Conservation (phyloP, 352 stramenopile genomes). For the Phytophthora macrochlamydospora region DNA sequence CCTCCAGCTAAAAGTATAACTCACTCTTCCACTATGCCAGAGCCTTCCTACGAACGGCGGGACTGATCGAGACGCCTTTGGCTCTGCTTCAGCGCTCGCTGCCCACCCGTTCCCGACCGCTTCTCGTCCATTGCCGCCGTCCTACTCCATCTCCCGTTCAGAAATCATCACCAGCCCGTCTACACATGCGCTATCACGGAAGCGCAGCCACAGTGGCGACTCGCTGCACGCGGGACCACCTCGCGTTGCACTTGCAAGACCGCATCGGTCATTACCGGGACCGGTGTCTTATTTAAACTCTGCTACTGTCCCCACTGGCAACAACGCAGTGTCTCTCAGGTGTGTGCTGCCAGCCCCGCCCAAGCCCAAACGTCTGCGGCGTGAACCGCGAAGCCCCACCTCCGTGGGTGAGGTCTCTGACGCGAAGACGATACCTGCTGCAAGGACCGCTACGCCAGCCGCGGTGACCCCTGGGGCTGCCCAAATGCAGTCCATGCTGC, state of each 20-base stretch:
- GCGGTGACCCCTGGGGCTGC: conserved; percentile 31
- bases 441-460: conserved; percentile 9
- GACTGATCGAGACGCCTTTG: conserved; percentile 37
- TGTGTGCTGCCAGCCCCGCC: conserved; percentile 16
- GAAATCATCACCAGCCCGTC: conserved; percentile 12
- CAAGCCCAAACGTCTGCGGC: conserved; percentile 36
- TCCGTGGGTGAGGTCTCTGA: conserved; percentile 51
- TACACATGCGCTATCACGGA: conserved; percentile 14
- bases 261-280: neutral
- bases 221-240: conserved; percentile 7
- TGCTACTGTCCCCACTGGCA: neutral
- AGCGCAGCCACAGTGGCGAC: conserved; percentile 23
- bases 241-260: conserved; percentile 14
- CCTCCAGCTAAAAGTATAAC: neutral
- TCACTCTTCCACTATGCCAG: conserved; percentile 16
- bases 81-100: conserved; percentile 13
- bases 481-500: conserved; percentile 65
- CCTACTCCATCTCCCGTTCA: conserved; percentile 28
- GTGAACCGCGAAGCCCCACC: conserved; percentile 46
- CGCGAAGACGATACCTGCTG: conserved; percentile 24
- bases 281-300: neutral
- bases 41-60: conserved; percentile 41
- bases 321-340: conserved; percentile 13
- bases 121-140: conserved; percentile 16
- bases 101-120: conserved; percentile 18